Conservation (phyloP, 352 stramenopile species). For the Globisporangium iwayamae region DNA sequence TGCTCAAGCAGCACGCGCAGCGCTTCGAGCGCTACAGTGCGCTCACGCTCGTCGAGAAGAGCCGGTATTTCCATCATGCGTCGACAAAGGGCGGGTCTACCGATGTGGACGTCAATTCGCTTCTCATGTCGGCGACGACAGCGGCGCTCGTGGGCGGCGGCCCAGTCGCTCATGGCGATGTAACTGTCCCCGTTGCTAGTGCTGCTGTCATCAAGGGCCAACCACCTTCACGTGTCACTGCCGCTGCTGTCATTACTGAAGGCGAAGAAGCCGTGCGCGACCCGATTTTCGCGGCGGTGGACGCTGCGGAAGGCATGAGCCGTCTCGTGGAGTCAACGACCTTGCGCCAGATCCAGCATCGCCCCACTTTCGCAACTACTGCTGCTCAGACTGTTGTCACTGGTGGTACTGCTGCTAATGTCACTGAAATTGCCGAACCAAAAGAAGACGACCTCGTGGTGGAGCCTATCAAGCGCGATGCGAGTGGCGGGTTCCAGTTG, state of each 20-base stretch:
- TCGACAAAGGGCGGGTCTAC: neutral
- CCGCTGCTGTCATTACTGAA: neutral
- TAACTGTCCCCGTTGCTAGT: neutral
- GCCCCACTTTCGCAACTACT: neutral
- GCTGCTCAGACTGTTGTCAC: no score
- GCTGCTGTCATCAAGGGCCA: neutral
- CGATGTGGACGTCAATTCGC: neutral
- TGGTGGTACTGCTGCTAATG: neutral
- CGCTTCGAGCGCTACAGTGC: conserved; percentile 7
- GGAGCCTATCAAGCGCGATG: neutral
- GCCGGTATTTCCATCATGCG: conserved; percentile 3
- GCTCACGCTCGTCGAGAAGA: conserved; percentile 12
- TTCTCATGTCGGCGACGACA: neutral
- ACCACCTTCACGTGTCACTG: neutral
- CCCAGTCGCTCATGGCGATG: no score
- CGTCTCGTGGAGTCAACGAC: conserved; percentile 7
- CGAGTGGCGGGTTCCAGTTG: neutral
- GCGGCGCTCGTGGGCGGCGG: neutral
- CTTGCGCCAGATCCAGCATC: neutral
- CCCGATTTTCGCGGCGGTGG: neutral
- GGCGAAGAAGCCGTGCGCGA: neutral
- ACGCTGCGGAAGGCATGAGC: conserved; percentile 10
- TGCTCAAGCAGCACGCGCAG: conserved; percentile 14
- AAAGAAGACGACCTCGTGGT: neutral
- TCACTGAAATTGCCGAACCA: neutral